phyloP scores from a whole-genome alignment of 2,329 filamentous ascomycete genomes.

The Monilinia fructigena region DNA sequence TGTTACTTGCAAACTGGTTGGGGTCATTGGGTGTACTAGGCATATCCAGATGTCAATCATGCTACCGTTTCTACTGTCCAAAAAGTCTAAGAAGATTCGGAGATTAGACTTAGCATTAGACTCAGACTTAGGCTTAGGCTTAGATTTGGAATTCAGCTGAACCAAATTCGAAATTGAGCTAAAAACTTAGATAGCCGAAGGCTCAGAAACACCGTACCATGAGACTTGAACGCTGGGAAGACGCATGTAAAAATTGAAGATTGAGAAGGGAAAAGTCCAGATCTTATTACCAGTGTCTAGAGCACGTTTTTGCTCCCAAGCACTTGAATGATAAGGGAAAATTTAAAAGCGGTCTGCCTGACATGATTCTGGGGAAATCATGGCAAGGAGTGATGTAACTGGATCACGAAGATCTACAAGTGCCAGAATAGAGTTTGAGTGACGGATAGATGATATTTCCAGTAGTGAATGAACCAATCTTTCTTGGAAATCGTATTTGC shows the following conservation, averaged over 20 bases:
- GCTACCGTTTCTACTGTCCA: neutral
- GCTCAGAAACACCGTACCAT: neutral
- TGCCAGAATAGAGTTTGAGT: constrained; percentile 4
- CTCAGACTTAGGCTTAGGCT: neutral
- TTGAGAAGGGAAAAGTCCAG: neutral
- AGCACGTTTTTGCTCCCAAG: neutral
- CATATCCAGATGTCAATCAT: neutral
- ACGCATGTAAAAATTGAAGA: neutral
- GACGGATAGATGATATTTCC: neutral
- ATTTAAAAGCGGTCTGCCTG: neutral
- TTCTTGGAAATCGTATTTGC: neutral
- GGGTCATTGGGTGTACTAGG: neutral
- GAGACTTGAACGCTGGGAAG: neutral
- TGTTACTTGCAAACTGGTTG: neutral
- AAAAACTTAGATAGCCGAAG: neutral
- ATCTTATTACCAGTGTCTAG: neutral
- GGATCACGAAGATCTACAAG: constrained; percentile 1
- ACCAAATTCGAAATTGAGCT: neutral
- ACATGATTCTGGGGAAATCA: neutral
- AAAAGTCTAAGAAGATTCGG: neutral
- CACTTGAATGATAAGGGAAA: constrained; percentile 8
- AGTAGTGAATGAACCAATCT: neutral
- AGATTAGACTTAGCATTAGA: neutral
- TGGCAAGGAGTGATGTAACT: constrained; percentile 6
- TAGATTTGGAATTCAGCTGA: neutral